phyloP scores from a whole-genome alignment of 495 filamentous ascomycete species.

The Sporormia fimetaria region DNA sequence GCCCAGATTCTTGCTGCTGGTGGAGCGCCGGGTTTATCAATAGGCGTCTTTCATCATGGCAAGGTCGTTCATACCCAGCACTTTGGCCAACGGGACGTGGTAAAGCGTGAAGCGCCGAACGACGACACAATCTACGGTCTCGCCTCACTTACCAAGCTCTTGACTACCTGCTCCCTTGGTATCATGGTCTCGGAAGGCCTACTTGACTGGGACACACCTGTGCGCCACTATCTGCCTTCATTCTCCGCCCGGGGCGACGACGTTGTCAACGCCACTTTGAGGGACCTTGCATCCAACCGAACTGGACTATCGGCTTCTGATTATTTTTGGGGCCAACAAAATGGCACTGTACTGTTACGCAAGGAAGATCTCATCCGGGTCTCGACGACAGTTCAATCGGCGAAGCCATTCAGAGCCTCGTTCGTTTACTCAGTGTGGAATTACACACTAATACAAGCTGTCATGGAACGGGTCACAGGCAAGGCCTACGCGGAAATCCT shows the following conservation, averaged over 20 bases:
- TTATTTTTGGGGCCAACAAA: conserved; percentile 1
- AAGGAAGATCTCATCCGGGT: not conserved
- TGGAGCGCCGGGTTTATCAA: conserved; percentile 1
- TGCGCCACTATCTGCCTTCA: conserved; percentile 23
- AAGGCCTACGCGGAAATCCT: not conserved
- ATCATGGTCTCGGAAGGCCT: conserved; percentile 31
- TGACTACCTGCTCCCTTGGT: conserved; percentile 30
- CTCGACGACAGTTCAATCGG: not conserved
- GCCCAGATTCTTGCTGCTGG: not conserved
- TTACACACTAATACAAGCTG: conserved; percentile 5
- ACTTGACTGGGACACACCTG: conserved; percentile 21
- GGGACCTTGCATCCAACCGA: conserved; percentile 3
- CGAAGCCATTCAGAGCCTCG: not conserved
- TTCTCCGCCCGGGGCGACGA: conserved; percentile 17
- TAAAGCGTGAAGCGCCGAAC: conserved; percentile 6
- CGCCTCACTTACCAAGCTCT: conserved; percentile 34
- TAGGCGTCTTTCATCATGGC: conserved; percentile 4
- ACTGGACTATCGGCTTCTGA: conserved; percentile 2
- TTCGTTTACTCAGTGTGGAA: conserved; percentile 13
- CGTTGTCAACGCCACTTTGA: conserved; percentile 1
- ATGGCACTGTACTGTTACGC: not conserved
- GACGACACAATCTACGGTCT: conserved; percentile 33
- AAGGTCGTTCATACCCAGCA: conserved; percentile 1
- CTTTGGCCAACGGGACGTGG: conserved; percentile 2
- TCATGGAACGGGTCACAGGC: conserved; percentile 5